A percentile compares a stretch with the other conserved stretches of the same genome.
Evolutionary conservation across 345 rosid genomes (phyloP).

Genomic region (Limnanthes douglasii): DNA sequence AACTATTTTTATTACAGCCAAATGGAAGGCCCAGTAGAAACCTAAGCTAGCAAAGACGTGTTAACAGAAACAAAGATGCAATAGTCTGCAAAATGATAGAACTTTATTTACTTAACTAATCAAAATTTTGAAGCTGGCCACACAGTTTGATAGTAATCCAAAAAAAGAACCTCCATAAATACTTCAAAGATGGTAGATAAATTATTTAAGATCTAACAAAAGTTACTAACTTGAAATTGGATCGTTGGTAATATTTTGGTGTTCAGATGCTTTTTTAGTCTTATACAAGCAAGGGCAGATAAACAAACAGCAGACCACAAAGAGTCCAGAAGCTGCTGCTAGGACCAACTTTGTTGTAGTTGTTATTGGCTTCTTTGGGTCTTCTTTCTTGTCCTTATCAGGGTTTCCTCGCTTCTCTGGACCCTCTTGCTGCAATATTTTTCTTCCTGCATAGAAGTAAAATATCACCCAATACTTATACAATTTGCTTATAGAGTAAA

Average conservation of each 20-base stretch:
- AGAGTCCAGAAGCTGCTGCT: constrained; percentile 39
- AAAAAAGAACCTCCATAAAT: not conserved
- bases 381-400: too few species aligned
- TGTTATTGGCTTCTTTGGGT: too few species aligned
- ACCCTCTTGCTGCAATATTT: too few species aligned
- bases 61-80: not conserved
- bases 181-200: not conserved
- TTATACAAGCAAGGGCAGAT: constrained; percentile 47
- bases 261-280: constrained; percentile 44
- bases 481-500: too few species aligned
- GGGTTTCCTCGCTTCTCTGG: too few species aligned
- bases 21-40: constrained; percentile 1
- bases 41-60: too few species aligned
- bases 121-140: not conserved
- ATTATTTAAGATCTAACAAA: not conserved
- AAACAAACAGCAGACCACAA: constrained; percentile 32
- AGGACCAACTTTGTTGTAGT: too few species aligned
- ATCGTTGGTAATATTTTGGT: constrained; percentile 38
- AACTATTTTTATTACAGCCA: constrained; percentile 1
- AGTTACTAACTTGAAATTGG: constrained; percentile 45
- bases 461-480: too few species aligned
- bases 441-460: too few species aligned
- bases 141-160: not conserved
- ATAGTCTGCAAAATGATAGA: not conserved
- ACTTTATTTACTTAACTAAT: not conserved